Conservation (phyloP, 2,329 filamentous ascomycete genomes). For the Sporothrix pseudoabietina region DNA sequence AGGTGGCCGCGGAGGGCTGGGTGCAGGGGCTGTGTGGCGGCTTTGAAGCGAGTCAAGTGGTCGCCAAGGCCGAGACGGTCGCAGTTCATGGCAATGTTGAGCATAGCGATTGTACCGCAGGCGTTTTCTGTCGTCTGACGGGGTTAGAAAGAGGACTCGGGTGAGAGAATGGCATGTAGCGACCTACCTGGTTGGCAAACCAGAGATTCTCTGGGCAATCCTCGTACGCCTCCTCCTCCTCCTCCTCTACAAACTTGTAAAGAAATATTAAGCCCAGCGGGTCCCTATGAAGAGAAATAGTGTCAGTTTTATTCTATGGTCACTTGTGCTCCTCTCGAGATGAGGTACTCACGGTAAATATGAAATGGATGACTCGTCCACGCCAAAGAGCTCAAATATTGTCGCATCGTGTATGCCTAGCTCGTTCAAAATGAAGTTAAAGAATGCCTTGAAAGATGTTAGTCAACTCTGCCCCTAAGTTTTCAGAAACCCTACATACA, state of each 20-base stretch:
- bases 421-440: conserved; percentile 80
- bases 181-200: conserved; percentile 85
- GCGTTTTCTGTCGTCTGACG: conserved; percentile 74
- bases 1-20: conserved; percentile 75
- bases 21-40: conserved; percentile 66
- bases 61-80: conserved; percentile 66
- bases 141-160: neutral
- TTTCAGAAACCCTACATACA: too few relatives aligned
- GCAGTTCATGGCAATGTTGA: conserved; percentile 92
- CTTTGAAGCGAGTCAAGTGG: conserved; percentile 71
- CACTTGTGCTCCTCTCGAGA: too few relatives aligned
- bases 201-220: conserved; percentile 66
- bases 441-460: conserved; percentile 67
- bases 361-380: conserved; percentile 68
- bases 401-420: conserved; percentile 74
- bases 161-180: neutral
- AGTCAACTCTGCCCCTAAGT: conserved; percentile 34
- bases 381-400: conserved; percentile 72
- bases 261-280: conserved; percentile 88
- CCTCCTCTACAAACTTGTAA: conserved; percentile 67
- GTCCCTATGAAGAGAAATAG: conserved; percentile 51
- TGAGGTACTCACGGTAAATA: conserved; percentile 58
- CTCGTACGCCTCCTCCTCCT: conserved; percentile 56
- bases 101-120: conserved; percentile 87
- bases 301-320: neutral